Evolutionary conservation across 2,329 filamentous ascomycete genomes (phyloP).

Genomic region (Colletotrichum gloeosporioides): DNA sequence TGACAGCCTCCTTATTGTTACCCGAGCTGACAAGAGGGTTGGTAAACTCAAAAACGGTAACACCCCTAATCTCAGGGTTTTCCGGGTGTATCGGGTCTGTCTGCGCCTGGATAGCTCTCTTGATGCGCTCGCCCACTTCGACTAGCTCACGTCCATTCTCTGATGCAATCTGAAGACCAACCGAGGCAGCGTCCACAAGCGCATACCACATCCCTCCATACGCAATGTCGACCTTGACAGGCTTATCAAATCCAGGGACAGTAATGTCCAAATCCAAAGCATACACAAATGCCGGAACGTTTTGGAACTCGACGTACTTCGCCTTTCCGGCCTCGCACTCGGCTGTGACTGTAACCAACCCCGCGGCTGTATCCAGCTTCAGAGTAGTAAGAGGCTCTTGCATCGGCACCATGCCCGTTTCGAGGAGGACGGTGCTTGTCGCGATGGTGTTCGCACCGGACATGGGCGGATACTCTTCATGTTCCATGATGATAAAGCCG

Average conservation of each 20-base stretch:
- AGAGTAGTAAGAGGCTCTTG: conserved; percentile 46
- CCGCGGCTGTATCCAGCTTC: conserved; percentile 48
- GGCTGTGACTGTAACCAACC: conserved; percentile 43
- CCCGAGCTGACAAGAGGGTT: conserved; percentile 32
- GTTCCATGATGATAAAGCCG: conserved; percentile 52
- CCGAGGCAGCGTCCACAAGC: conserved; percentile 42
- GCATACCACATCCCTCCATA: conserved; percentile 53
- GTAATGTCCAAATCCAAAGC: conserved; percentile 42
- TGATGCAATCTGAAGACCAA: conserved; percentile 39
- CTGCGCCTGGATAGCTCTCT: conserved; percentile 37
- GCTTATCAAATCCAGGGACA: conserved; percentile 43
- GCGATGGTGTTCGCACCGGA: conserved; percentile 51
- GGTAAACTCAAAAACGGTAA: conserved; percentile 44
- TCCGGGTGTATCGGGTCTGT: conserved; percentile 47
- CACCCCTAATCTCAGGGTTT: conserved; percentile 43
- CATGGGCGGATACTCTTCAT: conserved; percentile 44
- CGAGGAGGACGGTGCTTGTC: conserved; percentile 48
- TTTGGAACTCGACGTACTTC: conserved; percentile 47
- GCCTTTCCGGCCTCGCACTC: conserved; percentile 47
- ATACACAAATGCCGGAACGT: conserved; percentile 48
- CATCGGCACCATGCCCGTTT: conserved; percentile 53
- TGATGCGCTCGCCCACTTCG: conserved; percentile 47
- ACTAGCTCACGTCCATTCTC: conserved; percentile 38
- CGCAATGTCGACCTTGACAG: conserved; percentile 45
- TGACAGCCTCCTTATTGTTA: conserved; percentile 34